Base-by-base conservation (phyloP, 2,329 filamentous ascomycete species). In the Fusarium pilosicola region DNA sequence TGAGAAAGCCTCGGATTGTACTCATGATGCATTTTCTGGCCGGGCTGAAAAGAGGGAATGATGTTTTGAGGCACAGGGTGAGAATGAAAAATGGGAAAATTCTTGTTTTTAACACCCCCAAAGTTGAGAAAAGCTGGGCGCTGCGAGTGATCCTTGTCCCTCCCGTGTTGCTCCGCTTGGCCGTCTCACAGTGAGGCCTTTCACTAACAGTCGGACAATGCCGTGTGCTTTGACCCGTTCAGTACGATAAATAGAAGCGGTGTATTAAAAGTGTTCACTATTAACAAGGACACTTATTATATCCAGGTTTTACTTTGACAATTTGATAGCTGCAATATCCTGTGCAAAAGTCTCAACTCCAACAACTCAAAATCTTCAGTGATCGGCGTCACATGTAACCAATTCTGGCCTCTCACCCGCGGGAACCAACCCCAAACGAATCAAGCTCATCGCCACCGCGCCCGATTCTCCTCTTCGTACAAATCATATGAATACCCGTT, bases 391-490 rank as follows among this genome's bases (percentile, higher is more conserved):
- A 56, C 49, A 56, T 69, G 66, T 44, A 55, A 64, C 48, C n/a
- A 60, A 42, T 67, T 41, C 13, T 48, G 62, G 42, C 55, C 32
- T 63, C 45, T 24, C 28, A n/a, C 56, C 64, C 42, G 56, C 65
- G 32, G 39, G 45, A n/a, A 17, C 32, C 34, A 26, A 26, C 36
- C n/a, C 42, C 34, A 38, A 48, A 20, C 22, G 32, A 57, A 36
- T 26, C 39, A 54, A 48, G 41, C 51, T 54, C 49, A 49, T 70
- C 34, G 22, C 77, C 77, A 78, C 24, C 74, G 76, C 30, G 57
- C 56, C 41, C 15, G 11, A n/a, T 65, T 78, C 66, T 77, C 71
- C 7, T 66, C 26, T 9, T 84, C 78, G 41, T 83, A 82, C 63
- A 72, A 56, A 1, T 60, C 45, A 69, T 80, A 71, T 6, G 70